Evolutionary conservation across 2,329 filamentous ascomycete genomes (phyloP), one percentile per base, ranked within the genome.

Genomic region (Botrytis fragariae): DNA sequence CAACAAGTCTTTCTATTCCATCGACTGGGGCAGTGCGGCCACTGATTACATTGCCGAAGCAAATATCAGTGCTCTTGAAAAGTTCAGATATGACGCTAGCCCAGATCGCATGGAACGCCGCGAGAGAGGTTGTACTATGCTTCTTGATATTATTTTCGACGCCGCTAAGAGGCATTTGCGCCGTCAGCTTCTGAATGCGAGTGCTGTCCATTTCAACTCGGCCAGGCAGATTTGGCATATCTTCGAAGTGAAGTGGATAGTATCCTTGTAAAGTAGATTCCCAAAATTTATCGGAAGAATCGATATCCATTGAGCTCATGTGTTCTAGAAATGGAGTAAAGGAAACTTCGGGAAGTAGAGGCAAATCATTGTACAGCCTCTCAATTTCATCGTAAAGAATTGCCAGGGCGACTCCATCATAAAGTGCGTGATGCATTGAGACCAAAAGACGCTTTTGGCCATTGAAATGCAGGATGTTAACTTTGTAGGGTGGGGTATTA

Each of bases 21-120:
- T 91, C 86, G 4, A 95, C 81, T 0, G 88, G 83, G 16, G 93
- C 80, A 0, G 90, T 91, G 12, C 95, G 89, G 1, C 95, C 94
- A 79, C 90, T 95, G 72, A 95, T 87, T 3, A 98, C 91, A 77
- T 93, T 96, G 0, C 95, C 95, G 79, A 98, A 97, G 80, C 93
- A 96, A 8, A 97, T 78, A 78, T 97, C 94, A 0, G 83, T 80
- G 8, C 84, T 83, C 1, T 85, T 81, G 3, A 90, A 85, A 3
- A 89, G 83, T 3, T 87, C 83, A 0, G 87, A 84, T 1, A 97
- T 80, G 0, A 92, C 82, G 60, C 87, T 87, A 0, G 89, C 87
- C 93, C 94, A 97, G 1, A 90, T 86, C 5, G 92, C 85, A 81
- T 97, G 94, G 45, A 90, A 87, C 0, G 93, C 77, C 0, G 91